Evolutionary conservation across 495 filamentous ascomycete species (phyloP), one percentile per base, ranked within the genome.

Genomic region (Thermothielavioides terrestris): DNA sequence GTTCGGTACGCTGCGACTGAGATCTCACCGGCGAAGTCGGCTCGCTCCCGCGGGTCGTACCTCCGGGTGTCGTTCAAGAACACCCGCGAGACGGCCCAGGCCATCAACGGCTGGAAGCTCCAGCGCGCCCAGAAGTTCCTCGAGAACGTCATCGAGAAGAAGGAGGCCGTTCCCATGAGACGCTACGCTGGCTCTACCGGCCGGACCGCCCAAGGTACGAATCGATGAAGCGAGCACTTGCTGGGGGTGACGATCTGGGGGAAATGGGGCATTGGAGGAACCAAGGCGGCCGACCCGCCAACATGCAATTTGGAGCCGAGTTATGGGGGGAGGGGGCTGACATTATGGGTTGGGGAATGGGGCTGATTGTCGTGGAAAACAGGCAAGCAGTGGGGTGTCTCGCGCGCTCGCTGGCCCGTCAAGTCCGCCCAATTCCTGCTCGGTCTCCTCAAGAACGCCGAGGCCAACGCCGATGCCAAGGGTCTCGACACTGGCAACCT

Each of bases 11-110:
- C 89, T 77, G 88, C 86, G 64, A 87, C 83, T 65, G 78, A 88
- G 67, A 89, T 94, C 71, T 76, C 85, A 61, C 76, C 84, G 68
- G 79, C 82, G 58, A 98, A 97, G 80, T 94, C 87, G 72, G 94
- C 92, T 71, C 88, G 89, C 75, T 83, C 90, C 66, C 89, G 91
- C 72, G 94, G 94, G 71, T 86, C 90, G 69, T 97, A 97, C 82
- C 88, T 99, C 59, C 90, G 92, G 64, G 89, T 95, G 67, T 92
- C 86, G 62, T 96, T 95, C 85, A 97, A 97, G 83, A 97, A 98
- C 83, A 96, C 92, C 72, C 88, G 91, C 68, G 94, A 99, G 79
- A 95, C 92, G 57, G 94, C 92, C 49, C 90, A 96, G 77, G 89
- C 91, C 55, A 89, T 97, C 83, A 96, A 88, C 74, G 91, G 92